Evolutionary conservation across 768 basidiomycete genomes (phyloP).

Genomic region (Lentinula guzmanii): DNA sequence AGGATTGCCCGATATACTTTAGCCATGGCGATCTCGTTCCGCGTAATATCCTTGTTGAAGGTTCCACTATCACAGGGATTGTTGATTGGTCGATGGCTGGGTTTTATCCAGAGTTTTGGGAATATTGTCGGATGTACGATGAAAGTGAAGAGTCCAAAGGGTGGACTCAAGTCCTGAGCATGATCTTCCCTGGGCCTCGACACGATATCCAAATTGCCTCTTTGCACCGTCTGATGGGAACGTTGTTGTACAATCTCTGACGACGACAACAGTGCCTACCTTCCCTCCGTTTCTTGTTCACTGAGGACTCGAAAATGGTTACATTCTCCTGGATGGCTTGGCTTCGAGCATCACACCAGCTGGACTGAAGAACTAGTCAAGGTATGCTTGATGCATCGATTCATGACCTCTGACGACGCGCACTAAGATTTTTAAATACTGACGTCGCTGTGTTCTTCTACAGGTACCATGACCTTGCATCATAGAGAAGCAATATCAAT

Average conservation of each 20-base stretch:
- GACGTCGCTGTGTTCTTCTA: too few species aligned
- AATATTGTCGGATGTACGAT: slow-evolving; percentile 8
- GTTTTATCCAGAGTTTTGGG: slow-evolving; percentile 12
- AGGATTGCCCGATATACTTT: neutral
- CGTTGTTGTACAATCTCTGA: neutral
- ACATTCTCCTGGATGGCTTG: too few species aligned
- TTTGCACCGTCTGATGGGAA: neutral
- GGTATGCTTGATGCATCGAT: too few species aligned
- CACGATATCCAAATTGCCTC: neutral
- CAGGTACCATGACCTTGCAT: too few species aligned
- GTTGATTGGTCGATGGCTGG: slow-evolving; percentile 13
- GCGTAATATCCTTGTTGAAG: slow-evolving; percentile 9
- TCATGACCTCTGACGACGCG: too few species aligned
- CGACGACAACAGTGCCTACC: neutral
- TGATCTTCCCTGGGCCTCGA: slow-evolving; percentile 1
- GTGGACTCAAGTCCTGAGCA: slow-evolving; percentile 2
- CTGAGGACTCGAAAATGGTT: too few species aligned
- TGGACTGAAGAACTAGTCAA: too few species aligned
- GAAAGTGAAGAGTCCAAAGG: neutral
- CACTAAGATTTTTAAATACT: too few species aligned
- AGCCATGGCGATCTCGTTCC: slow-evolving; percentile 9
- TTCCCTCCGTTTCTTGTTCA: too few species aligned
- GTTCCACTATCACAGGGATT: slow-evolving; percentile 10
- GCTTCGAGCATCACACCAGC: too few species aligned
- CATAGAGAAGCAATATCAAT: too few species aligned